Base-by-base conservation (phyloP, 1,284 basidiomycete species). In the Tilletia indica region DNA sequence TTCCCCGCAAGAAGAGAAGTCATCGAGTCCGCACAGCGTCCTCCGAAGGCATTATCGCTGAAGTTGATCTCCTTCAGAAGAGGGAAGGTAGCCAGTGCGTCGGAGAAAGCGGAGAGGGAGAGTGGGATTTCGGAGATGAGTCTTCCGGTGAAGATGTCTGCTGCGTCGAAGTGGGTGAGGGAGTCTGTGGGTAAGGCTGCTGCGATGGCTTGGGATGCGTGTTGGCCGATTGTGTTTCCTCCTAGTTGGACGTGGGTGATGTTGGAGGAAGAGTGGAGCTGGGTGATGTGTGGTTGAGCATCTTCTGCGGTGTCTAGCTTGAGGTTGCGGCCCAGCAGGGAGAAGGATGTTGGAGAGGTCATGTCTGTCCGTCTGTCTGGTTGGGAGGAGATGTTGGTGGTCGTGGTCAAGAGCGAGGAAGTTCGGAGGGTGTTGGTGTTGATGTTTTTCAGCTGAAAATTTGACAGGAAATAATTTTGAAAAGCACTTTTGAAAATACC, bases 111-210 rank as follows among this genome's bases (percentile, higher is more conserved):
- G 48, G 90, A 88, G 66, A 99, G 90, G 2, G 96, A 93, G 77
- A 88, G 89, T 3, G 97, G 97, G 82, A 99, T 98, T 86, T 99
- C 96, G 74, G 90, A 88, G 86, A 98, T 98, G 78, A 97, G 89
- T 73, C 97, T 91, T 68, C 95, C 93, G 12, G 96, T 98, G 87
- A 99, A 99, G 86, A 99, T 96, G 86, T 98, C 97, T 66, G 94
- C 92, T 78, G 48, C 92, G 87, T 98, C 91, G 77, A 68, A 12
- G 42, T 45, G 25, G 19, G 14, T 21, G 66, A 68, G 66, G 14
- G 8, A 16, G 45, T 38, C 14, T 19, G 0, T 31, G 21, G 48
- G 66, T 71, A 99, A 86, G 68, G 92, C 91, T 67, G 91, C 90
- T 69, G 91, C 94, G 58, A 99, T 89, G 45, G 92, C 93, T 81